Base-by-base conservation (phyloP, 352 stramenopile genomes). In the Globisporangium takayamanum region DNA sequence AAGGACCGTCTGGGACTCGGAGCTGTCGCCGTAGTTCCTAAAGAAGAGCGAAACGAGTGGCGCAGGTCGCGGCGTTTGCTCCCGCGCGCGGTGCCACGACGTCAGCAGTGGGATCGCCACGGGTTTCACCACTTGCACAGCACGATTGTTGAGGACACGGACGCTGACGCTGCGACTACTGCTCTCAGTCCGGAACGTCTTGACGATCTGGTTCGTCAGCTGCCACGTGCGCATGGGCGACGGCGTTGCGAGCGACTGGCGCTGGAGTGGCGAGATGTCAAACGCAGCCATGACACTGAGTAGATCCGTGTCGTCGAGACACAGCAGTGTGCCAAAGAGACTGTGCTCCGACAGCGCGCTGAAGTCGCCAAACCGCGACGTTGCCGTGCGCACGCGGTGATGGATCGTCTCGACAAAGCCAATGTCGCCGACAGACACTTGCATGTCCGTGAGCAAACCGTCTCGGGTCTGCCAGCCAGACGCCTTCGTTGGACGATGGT, bases 151-250 rank as follows among this genome's bases (percentile, higher is more conserved):
- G 5, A 14, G 0, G 20, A n/a, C n/a, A 15, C 8, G 26, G n/a
- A 53, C n/a, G 26, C 49, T 45, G n/a, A 26, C n/a, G 3, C 48
- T 26, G 18, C 10, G 8, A 33, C 33, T 37, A n/a, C 39, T 37
- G 16, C 39, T 18, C 37, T 64, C 55, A 22, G 53, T n/a, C n/a
- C 71, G 71, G 33, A 81, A 83, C 8, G 46, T 36, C 57, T 77
- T 86, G 33, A 62, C 64, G 14, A 85, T 68, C 30, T 51, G 68
- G 55, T 65, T 85, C 22, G 75, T 75, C 26, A 84, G 60, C 52
- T 87, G 67, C 75, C 77, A 87, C 30, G 69, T 76, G 22, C 76
- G 55, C 67, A 87, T 78, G 48, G 71, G 68, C 37, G 68, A 59
- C 33, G 69, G 69, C 30, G 78, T 44, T 4, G 51, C 45, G 16